Conservation (phyloP, 352 stramenopile species). For the Globisporangium parvum region DNA sequence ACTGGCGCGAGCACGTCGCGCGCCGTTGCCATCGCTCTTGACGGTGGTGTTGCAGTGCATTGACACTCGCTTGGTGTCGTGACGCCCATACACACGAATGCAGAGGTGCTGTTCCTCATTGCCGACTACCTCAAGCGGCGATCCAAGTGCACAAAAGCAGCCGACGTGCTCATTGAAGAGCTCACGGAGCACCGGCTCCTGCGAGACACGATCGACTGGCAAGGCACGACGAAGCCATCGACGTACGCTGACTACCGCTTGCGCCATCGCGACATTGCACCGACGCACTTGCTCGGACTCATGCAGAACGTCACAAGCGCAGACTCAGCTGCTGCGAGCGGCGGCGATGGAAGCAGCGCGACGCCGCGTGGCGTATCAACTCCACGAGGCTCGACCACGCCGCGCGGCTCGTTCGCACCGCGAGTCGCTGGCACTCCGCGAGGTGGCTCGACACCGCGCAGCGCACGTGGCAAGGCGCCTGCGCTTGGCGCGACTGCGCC, state of each 20-base stretch:
- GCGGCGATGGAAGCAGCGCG: neutral
- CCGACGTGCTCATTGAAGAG: slow-evolving; percentile 60
- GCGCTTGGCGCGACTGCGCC: slow-evolving; percentile 6
- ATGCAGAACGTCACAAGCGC: slow-evolving; percentile 20
- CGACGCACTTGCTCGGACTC: slow-evolving; percentile 58
- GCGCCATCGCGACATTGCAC: slow-evolving; percentile 62
- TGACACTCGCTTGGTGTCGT: neutral
- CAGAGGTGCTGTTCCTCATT: slow-evolving; percentile 84
- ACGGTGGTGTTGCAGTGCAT: neutral
- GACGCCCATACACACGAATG: neutral
- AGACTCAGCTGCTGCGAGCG: slow-evolving; percentile 15
- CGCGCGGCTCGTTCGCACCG: no score
- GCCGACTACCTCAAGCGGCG: slow-evolving; percentile 77
- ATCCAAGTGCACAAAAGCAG: slow-evolving; percentile 53
- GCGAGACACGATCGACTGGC: slow-evolving; percentile 55
- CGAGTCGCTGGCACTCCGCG: no score
- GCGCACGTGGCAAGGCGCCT: neutral
- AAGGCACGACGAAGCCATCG: slow-evolving; percentile 29
- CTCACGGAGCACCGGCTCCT: slow-evolving; percentile 55
- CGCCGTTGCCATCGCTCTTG: neutral
- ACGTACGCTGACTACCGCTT: slow-evolving; percentile 77
- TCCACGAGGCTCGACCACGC: no score
- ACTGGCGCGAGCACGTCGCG: no score
- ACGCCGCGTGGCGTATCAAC: slow-evolving; percentile 1
- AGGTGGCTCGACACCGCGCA: slow-evolving; percentile 4